These are phyloP conservation scores for Backusella liffmaniae DNA, from an alignment of 192 early-diverging fungal genomes.

Conservation along the genomic window DNA sequence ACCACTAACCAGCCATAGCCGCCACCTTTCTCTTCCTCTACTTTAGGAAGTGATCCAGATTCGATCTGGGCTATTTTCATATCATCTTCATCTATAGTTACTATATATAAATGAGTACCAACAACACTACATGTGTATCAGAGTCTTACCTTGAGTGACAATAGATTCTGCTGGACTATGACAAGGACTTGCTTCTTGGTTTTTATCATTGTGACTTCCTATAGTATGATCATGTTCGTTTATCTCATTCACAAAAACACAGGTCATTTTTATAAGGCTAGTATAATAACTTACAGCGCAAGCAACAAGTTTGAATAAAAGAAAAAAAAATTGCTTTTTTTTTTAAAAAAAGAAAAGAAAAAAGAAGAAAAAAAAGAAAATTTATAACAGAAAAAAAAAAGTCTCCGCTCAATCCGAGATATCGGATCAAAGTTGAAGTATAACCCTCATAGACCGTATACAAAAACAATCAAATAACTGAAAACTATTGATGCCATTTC, in stretches of 20 bases:
- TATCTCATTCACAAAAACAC: background rate
- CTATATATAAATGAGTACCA: background rate
- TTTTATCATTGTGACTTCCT: background rate
- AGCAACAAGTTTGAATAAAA: background rate
- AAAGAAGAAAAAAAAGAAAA: too few relatives aligned
- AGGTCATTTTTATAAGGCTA: background rate
- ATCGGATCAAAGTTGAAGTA: too few relatives aligned
- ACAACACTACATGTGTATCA: too few relatives aligned
- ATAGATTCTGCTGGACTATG: background rate
- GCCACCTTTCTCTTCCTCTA: conserved; percentile 27
- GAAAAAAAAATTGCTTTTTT: too few relatives aligned
- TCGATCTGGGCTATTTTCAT: background rate
- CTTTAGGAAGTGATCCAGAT: background rate
- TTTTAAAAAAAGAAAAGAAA: too few relatives aligned
- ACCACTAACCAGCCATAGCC: conserved; percentile 45
- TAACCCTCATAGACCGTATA: too few relatives aligned
- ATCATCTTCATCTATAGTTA: background rate
- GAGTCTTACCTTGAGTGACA: background rate
- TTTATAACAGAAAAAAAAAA: too few relatives aligned
- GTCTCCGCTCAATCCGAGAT: too few relatives aligned
- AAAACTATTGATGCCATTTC: too few relatives aligned
- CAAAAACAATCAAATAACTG: too few relatives aligned
- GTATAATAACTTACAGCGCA: background rate
- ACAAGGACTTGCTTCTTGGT: background rate
- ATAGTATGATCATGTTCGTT: conserved; percentile 6